These are phyloP conservation scores for Neonothopanus nambi DNA, from an alignment of 1,284 basidiomycete species.

Conservation along the genomic window DNA sequence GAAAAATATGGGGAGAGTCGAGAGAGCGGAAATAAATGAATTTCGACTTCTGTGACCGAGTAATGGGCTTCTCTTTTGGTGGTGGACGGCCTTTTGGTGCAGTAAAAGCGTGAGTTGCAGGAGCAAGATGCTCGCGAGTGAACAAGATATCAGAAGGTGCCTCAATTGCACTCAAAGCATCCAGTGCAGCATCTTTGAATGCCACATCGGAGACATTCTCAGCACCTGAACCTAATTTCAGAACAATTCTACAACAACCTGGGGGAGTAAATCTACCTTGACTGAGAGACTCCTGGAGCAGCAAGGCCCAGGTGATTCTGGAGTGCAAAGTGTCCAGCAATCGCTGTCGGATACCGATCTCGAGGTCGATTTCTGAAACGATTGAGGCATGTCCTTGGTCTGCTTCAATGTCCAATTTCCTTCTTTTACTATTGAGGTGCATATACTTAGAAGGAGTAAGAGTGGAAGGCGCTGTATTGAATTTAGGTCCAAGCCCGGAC, in stretches of 20 bases:
- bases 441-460: no score
- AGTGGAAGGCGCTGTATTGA: no score
- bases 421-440: constrained; percentile 12
- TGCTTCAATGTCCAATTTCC: constrained; percentile 6
- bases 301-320: constrained; percentile 65
- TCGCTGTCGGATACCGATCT: constrained; percentile 59
- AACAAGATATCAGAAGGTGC: constrained; percentile 51
- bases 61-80: constrained; percentile 24
- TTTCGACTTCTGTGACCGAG: constrained; percentile 36
- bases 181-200: constrained; percentile 55
- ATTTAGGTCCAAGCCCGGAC: no score
- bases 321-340: constrained; percentile 57
- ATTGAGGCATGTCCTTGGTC: constrained; percentile 9
- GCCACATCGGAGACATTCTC: constrained; percentile 21
- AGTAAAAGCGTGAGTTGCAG: constrained; percentile 20
- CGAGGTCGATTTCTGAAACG: constrained; percentile 57
- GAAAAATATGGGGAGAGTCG: constrained; percentile 39
- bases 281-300: constrained; percentile 52
- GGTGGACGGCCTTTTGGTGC: constrained; percentile 33
- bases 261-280: constrained; percentile 2
- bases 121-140: constrained; percentile 36
- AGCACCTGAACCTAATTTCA: background rate
- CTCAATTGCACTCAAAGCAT: constrained; percentile 57
- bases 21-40: constrained; percentile 45
- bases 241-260: background rate